Base-by-base conservation (phyloP, 352 stramenopile genomes). In the Sclerospora graminicola region DNA sequence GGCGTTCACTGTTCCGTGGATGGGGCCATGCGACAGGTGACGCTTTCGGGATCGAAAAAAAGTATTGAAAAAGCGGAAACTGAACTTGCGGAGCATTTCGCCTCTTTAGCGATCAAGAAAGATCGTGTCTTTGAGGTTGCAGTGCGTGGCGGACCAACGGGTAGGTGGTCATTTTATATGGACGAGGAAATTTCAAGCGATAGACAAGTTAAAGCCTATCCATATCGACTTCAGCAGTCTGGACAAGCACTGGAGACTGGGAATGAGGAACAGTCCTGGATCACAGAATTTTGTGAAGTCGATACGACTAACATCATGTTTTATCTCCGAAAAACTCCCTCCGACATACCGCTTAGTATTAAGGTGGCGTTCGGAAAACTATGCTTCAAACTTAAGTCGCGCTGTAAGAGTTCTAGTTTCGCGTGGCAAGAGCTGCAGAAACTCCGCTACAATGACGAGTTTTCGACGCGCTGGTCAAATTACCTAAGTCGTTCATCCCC, bases 401-500 rank as follows among this genome's bases (percentile, higher is more conserved):
- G 45, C n/a, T 58, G 41, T 31, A 27, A 51, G 14, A 56, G 39
- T 27, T 19, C 48, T 1, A 48, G 21, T 5, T 52, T 69, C 6
- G 30, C 44, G 2, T 75, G 60, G 63, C 28, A 49, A 1, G 47
- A 66, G 26, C 35, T 75, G 8, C 56, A 71, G 37, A 52, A 61
- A 8, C 41, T 69, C 4, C 34, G 43, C 13, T 49, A 39, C 5
- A 31, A 42, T 2, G 18, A 58, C 0, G 52, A 71, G 20, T 75
- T 64, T 24, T 24, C 29, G 18, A 63, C 46, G n/a, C 48, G 60
- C 14, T 71, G 63, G 60, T 63, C 63, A 5, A 75, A 75, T 40
- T 53, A 45, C 15, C 68, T 48, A 33, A 31, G 29, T 30, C 57
- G 57, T 5, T 42, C 36, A 2, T 60, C 41, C 0, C 48, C 56